Evolutionary conservation across 1,284 basidiomycete genomes (phyloP).

Genomic region (Ceratobasidium sp.): DNA sequence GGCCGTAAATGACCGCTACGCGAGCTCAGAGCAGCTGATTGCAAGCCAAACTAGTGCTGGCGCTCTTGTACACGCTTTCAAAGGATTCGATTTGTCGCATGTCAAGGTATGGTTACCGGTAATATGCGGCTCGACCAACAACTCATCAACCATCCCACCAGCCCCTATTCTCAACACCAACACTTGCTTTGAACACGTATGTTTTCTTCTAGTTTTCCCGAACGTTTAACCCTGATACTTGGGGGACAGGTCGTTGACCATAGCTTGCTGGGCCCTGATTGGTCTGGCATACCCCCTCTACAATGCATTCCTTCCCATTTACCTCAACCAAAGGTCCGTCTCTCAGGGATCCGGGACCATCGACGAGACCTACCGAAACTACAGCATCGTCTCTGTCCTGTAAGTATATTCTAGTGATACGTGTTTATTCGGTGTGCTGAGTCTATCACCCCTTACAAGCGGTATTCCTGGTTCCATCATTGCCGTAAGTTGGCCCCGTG

Average conservation of each 20-base stretch:
- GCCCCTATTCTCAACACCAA: slow-evolving; percentile 59
- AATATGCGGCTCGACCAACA: neutral
- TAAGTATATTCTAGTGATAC: neutral
- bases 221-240: neutral
- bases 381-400: slow-evolving; percentile 57
- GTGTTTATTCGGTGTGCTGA: slow-evolving; percentile 21
- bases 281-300: slow-evolving; percentile 68
- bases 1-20: slow-evolving; percentile 48
- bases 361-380: slow-evolving; percentile 57
- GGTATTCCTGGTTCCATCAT: slow-evolving; percentile 65
- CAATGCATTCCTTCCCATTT: slow-evolving; percentile 60
- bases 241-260: slow-evolving; percentile 12
- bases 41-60: slow-evolving; percentile 47
- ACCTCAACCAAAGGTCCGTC: slow-evolving; percentile 54
- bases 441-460: slow-evolving; percentile 53
- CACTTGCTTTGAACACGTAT: slow-evolving; percentile 59
- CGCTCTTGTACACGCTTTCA: slow-evolving; percentile 53
- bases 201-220: neutral
- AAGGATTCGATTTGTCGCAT: slow-evolving; percentile 54
- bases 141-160: slow-evolving; percentile 49
- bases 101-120: slow-evolving; percentile 14
- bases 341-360: slow-evolving; percentile 50
- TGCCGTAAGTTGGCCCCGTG: slow-evolving; percentile 54
- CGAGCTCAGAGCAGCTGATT: slow-evolving; percentile 43
- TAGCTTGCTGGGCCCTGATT: slow-evolving; percentile 52